A percentile compares a stretch with the other conserved stretches of the same genome.
phyloP scores from a whole-genome alignment of 2,329 filamentous ascomycete species.

The Decorospora gaudefroyi region DNA sequence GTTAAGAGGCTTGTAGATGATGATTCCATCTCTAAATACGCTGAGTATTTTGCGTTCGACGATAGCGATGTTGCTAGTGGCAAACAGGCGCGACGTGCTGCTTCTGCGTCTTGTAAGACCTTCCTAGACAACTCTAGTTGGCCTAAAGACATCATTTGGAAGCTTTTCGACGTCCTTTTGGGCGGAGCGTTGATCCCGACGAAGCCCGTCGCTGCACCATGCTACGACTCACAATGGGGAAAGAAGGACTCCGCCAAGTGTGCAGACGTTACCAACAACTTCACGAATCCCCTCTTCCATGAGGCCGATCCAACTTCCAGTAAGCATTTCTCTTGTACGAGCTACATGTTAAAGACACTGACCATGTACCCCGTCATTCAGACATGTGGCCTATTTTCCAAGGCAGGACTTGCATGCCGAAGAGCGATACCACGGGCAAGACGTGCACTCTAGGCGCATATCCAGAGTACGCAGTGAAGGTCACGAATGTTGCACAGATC shows the following conservation, averaged over 20 bases:
- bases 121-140: slow-evolving; percentile 23
- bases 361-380: background rate
- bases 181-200: slow-evolving; percentile 23
- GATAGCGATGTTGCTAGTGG: background rate
- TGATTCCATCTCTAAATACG: background rate
- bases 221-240: slow-evolving; percentile 23
- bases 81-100: background rate
- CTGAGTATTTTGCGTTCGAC: slow-evolving; percentile 8
- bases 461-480: slow-evolving; percentile 34
- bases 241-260: slow-evolving; percentile 14
- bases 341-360: too few relatives aligned
- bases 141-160: slow-evolving; percentile 19
- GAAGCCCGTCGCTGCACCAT: slow-evolving; percentile 23
- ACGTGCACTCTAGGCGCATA: slow-evolving; percentile 36
- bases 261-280: slow-evolving; percentile 12
- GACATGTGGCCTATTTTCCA: slow-evolving; percentile 35
- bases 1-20: slow-evolving; percentile 1
- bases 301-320: slow-evolving; percentile 35
- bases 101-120: slow-evolving; percentile 18
- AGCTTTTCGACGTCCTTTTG: slow-evolving; percentile 19
- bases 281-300: slow-evolving; percentile 15
- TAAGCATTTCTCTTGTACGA: too few relatives aligned
- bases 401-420: slow-evolving; percentile 36
- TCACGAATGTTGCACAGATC: slow-evolving; percentile 31
- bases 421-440: slow-evolving; percentile 24